Evolutionary conservation across 2,329 filamentous ascomycete species (phyloP).

Genomic region (Penicillium sp.): DNA sequence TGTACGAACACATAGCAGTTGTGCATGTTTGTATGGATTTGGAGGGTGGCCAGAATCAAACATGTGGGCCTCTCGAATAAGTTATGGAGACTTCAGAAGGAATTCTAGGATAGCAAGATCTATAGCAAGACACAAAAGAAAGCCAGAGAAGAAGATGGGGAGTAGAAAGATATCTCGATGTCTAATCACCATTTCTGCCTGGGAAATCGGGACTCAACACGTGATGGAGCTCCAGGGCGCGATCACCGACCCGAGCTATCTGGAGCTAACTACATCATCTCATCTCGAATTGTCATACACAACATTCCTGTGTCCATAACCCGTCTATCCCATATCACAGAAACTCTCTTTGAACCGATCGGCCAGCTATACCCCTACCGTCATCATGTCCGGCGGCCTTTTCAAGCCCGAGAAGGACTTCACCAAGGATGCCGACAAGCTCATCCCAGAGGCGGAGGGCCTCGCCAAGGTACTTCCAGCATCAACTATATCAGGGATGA

Average conservation of each 20-base stretch:
- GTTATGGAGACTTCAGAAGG: too few species aligned
- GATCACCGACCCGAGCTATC: neutral
- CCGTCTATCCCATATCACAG: neutral
- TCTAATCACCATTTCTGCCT: neutral
- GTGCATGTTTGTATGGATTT: too few species aligned
- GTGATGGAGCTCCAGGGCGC: neutral
- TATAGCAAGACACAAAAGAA: too few species aligned
- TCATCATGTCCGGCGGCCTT: constrained; percentile 76
- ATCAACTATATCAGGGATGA: constrained; percentile 16
- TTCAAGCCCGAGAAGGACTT: constrained; percentile 98
- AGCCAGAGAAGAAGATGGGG: neutral
- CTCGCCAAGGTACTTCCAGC: constrained; percentile 71
- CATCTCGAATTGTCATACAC: neutral
- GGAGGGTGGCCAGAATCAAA: too few species aligned
- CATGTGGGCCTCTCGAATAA: too few species aligned
- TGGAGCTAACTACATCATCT: neutral
- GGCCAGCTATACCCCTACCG: constrained; percentile 15
- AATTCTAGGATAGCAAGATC: too few species aligned
- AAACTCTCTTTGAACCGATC: neutral
- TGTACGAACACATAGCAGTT: too few species aligned
- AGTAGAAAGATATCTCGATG: neutral
- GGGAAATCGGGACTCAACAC: neutral
- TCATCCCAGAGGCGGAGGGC: constrained; percentile 86
- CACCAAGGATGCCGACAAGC: constrained; percentile 90
- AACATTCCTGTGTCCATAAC: neutral